Base-by-base conservation (phyloP, 2,329 filamentous ascomycete genomes). In the Lachnellula occidentalis region DNA sequence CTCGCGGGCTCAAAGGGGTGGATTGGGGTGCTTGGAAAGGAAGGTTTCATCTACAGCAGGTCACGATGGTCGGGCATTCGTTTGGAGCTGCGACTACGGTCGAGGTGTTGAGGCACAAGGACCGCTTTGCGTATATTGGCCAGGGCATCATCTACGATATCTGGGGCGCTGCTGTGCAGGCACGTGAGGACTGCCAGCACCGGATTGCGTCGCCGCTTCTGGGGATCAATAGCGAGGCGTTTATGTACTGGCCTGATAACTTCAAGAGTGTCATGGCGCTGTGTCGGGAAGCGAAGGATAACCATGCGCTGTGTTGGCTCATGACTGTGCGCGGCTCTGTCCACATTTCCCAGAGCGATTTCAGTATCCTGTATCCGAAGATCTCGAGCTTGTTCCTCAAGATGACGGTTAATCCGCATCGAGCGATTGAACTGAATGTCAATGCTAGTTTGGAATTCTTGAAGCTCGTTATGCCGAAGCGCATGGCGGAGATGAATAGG, bases 221-320 rank as follows among this genome's bases (percentile, higher is more conserved):
- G 5, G 80, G 79, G 3, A 82, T 88, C 64, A 85, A 85, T 48
- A 81, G 78, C 5, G 85, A 88, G 67, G 84, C 82, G 0, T 87
- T 87, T 70, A 86, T 86, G 74, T 84, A 87, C 69, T 87, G 84
- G 84, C 76, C 79, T 21, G 73, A 76, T 2, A 88, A 87, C 57
- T 85, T 85, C 63, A 71, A 80, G 41, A 74, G 78, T 36, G 75
- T 86, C 9, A 74, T 78, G 58, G 71, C 73, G 0, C 71, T 87
- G 15, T 80, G 82, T 65, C 70, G 76, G 22, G 82, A 87, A 68
- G 78, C 74, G 3, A 74, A 72, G 39, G 72, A 73, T 9, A 72
- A 75, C 8, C 74, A 74, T 11, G 69, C 69, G 2, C 69, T 73
- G 1, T 74, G 72, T 45, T 81, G 77, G 77, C 76, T 79, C 68